Evolutionary conservation across 2,329 filamentous ascomycete genomes (phyloP).

Genomic region (Colletotrichum musae): DNA sequence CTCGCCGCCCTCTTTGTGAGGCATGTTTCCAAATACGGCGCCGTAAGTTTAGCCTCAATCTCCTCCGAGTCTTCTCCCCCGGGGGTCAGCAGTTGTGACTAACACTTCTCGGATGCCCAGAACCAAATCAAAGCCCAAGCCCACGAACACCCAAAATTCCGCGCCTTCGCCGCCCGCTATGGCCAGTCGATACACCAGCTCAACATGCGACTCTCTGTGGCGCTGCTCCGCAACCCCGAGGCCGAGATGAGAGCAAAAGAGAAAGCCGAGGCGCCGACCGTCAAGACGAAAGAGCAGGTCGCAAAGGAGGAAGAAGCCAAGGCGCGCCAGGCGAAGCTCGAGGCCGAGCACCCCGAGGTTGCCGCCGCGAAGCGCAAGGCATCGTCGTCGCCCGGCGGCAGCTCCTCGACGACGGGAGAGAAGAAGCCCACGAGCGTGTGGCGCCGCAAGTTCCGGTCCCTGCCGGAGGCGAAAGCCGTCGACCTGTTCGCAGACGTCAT

Average conservation of each 20-base stretch:
- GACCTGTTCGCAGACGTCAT: conserved; percentile 77
- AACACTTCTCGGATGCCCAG: conserved; percentile 52
- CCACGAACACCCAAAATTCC: conserved; percentile 75
- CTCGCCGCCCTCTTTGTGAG: conserved; percentile 75
- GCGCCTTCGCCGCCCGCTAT: conserved; percentile 72
- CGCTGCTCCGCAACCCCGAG: conserved; percentile 69
- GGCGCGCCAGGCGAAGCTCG: conserved; percentile 55
- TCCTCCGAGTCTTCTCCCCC: neutral
- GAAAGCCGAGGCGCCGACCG: conserved; percentile 74
- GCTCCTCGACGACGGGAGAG: conserved; percentile 11
- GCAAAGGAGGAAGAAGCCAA: conserved; percentile 66
- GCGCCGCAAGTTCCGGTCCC: conserved; percentile 72
- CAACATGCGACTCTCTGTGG: conserved; percentile 76
- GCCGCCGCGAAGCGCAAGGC: conserved; percentile 16
- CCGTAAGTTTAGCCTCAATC: conserved; percentile 63
- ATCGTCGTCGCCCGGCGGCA: neutral
- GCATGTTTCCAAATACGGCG: conserved; percentile 78
- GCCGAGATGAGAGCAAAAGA: conserved; percentile 73
- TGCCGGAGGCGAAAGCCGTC: conserved; percentile 77
- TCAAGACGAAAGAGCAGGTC: conserved; percentile 74
- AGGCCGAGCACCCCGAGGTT: conserved; percentile 41
- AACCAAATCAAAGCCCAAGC: conserved; percentile 77
- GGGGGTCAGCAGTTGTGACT: conserved; percentile 2
- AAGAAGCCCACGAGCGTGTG: conserved; percentile 64
- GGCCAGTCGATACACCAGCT: conserved; percentile 76